Base-by-base conservation (phyloP, 495 filamentous ascomycete species). In the Penicillium lagena region DNA sequence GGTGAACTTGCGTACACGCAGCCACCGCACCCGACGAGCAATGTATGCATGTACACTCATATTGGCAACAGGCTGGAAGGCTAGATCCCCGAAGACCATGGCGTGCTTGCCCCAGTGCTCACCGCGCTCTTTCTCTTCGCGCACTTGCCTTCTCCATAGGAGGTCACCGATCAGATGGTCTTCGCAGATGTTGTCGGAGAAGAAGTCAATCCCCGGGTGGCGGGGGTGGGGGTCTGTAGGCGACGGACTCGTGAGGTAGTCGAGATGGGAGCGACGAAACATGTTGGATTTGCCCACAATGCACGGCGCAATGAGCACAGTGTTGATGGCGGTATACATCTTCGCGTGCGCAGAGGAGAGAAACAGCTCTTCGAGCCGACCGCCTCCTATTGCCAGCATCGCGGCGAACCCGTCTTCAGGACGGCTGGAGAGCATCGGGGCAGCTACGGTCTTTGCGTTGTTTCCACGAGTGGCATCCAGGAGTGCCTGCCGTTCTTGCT, bases 301-400 rank as follows among this genome's bases (percentile, higher is more conserved):
- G 63, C 94, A 97, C 7, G 94, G 90, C 0, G 93, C 91, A 45
- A 97, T 70, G 12, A 82, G 73, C 17, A 96, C 86, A 7, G 90
- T 89, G 70, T 96, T 96, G 76, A 97, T 97, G 45, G 91, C 93
- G 14, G 85, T 86, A 70, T 99, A 99, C 76, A 99, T 96, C 56
- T 99, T 99, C 41, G 90, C 90, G 64, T 99, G 94, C 0, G 89
- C 84, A 8, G 89, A 90, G 1, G 90, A 84, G 70, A 96, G 80
- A 69, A 99, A 99, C 62, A 87, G 77, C 55, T 97, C 91, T 56
- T 99, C 94, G 0, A 99, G 72, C 2, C 88, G 73, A 29, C 89
- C 90, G n/a, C 93, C 93, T 33, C 78, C 79, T 35, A 54, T 74
- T 29, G 68, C 49, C 17, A 70, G 44, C 37, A 43, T 54, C 12